Evolutionary conservation across 108 stramenopile species (phyloP), one percentile per base, ranked within the genome.

Genomic region (Nannochloropsis gaditana): DNA sequence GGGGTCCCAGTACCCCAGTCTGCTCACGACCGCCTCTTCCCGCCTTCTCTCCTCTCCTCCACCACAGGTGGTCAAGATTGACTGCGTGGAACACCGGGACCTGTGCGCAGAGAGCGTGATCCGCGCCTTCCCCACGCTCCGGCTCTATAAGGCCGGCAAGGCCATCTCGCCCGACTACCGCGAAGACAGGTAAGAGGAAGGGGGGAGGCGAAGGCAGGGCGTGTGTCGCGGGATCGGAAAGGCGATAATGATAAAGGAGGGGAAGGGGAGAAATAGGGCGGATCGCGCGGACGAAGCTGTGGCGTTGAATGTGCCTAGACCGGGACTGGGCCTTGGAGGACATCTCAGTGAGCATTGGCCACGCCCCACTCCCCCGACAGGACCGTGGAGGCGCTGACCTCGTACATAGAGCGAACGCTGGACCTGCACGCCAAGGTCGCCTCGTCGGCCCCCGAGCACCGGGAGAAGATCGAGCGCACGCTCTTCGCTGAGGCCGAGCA

Each of bases 91-190:
- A 47, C 92, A 96, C 84, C 80, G 83, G 2, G 91, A 91, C 5
- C 85, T 97, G 41, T 98, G 97, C 88, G 86, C 91, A 5, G 92
- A 94, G 80, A 90, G 94, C 59, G 83, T 85, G n/a, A 94, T 98
- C 83, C 91, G 90, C 41, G 96, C 96, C 11, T 98, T 96, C 87
- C 97, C 97, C 9, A 95, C 95, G 1, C 84, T 98, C 43, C 91
- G 95, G 45, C 91, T 96, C 86, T 98, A 95, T 91, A 88, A 86
- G 84, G 44, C 21, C 43, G 91, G 90, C 17, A 44, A 59, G 59
- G 84, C 73, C 41, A 86, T 90, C 19, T 88, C 93, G 42, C 41
- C 88, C 44, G 96, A 96, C 88, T 98, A 94, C 86, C 93, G 93
- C 21, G 80, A 31, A 2, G 80, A 21, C 21, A 80, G 47, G 80